Evolutionary conservation across 305 asterid species (phyloP).

Genomic region (Fraxinus sp.): DNA sequence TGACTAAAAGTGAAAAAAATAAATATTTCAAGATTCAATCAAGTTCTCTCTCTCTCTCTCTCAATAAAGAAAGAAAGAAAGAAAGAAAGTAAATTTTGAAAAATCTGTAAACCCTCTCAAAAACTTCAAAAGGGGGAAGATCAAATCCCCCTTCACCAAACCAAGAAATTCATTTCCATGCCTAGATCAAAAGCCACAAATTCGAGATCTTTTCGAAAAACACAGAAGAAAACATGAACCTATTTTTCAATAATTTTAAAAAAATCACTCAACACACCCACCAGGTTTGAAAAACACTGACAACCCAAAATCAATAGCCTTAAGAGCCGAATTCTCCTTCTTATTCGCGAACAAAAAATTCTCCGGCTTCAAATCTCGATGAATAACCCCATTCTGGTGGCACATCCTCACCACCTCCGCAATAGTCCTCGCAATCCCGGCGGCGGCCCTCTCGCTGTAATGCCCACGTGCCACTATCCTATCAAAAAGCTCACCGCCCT

Average conservation of each 20-base stretch:
- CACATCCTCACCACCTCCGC: slow-evolving; percentile 97
- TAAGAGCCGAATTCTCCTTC: slow-evolving; percentile 85
- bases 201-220: neutral
- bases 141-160: neutral
- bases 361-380: slow-evolving; percentile 97
- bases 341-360: slow-evolving; percentile 85
- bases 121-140: neutral
- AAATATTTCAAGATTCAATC: neutral
- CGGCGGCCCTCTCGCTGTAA: slow-evolving; percentile 95
- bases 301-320: slow-evolving; percentile 91
- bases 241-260: neutral
- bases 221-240: neutral
- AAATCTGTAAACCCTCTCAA: neutral
- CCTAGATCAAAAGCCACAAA: neutral
- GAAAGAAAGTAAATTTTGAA: neutral
- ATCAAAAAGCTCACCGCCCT: slow-evolving; percentile 92
- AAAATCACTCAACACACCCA: slow-evolving; percentile 22
- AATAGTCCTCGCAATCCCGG: slow-evolving; percentile 64
- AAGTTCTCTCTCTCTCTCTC: neutral
- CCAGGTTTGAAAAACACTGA: slow-evolving; percentile 94
- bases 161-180: neutral
- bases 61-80: too few relatives aligned
- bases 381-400: slow-evolving; percentile 87
- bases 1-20: neutral
- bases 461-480: slow-evolving; percentile 97